Conservation (phyloP, 805 yeast species). For the Candida alai region DNA sequence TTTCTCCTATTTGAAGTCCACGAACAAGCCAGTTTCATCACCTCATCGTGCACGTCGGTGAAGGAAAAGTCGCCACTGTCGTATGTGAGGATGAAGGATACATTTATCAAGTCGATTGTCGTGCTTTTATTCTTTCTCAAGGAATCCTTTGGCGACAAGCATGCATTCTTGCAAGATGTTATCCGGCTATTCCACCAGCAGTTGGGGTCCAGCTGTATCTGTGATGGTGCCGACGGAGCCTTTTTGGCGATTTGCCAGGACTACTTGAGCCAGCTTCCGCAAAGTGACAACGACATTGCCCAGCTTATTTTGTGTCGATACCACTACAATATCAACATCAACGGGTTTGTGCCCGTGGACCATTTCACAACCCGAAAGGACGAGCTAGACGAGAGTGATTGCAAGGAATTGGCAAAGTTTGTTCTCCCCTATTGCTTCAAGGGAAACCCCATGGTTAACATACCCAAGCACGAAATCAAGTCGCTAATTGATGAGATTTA, state of each 20-base stretch:
- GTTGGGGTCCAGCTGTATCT: slow-evolving; percentile 64
- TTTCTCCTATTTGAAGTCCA: slow-evolving; percentile 48
- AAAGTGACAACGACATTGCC: slow-evolving; percentile 59
- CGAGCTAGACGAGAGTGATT: slow-evolving; percentile 24
- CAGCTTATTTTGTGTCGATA: slow-evolving; percentile 79
- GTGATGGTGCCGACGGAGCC: slow-evolving; percentile 60
- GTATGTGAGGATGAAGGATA: slow-evolving; percentile 43
- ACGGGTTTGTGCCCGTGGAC: slow-evolving; percentile 58
- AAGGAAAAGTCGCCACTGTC: slow-evolving; percentile 41
- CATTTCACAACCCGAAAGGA: slow-evolving; percentile 46
- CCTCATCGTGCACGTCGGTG: slow-evolving; percentile 38
- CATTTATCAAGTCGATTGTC: slow-evolving; percentile 7
- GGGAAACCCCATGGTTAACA: slow-evolving; percentile 54
- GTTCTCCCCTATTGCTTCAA: slow-evolving; percentile 53
- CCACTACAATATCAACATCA: slow-evolving; percentile 60
- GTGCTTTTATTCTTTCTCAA: slow-evolving; percentile 5
- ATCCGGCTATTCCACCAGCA: slow-evolving; percentile 67
- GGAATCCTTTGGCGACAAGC: not conserved
- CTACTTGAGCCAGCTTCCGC: slow-evolving; percentile 41
- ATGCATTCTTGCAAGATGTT: slow-evolving; percentile 36
- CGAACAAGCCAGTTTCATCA: slow-evolving; percentile 46
- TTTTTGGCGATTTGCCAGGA: slow-evolving; percentile 60
- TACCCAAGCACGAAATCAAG: slow-evolving; percentile 70
- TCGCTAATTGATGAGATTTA: slow-evolving; percentile 65
- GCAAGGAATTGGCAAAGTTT: slow-evolving; percentile 41